These are phyloP conservation scores for Afroboletus lepidellus DNA, from an alignment of 1,284 basidiomycete species.

Conservation along the genomic window DNA sequence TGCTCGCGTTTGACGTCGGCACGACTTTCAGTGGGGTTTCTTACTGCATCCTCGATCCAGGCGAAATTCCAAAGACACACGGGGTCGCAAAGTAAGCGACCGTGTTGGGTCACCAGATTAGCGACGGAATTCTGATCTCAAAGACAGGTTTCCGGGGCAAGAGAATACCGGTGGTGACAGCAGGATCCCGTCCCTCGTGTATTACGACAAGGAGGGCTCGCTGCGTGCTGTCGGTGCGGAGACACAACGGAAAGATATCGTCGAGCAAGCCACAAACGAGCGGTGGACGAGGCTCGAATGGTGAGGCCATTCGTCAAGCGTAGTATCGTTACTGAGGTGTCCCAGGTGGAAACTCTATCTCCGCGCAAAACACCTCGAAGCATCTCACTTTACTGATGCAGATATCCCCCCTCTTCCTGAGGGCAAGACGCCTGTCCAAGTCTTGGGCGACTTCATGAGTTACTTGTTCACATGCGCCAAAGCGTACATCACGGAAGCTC, in stretches of 20 bases:
- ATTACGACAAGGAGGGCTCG: slow-evolving; percentile 44
- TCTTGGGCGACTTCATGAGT: slow-evolving; percentile 50
- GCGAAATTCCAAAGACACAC: slow-evolving; percentile 42
- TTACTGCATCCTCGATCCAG: slow-evolving; percentile 46
- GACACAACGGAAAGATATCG: slow-evolving; percentile 37
- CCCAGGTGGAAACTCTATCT: slow-evolving; percentile 58
- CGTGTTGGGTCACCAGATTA: background rate
- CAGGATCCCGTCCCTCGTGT: slow-evolving; percentile 54
- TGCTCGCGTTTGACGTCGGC: slow-evolving; percentile 50
- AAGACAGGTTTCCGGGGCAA: slow-evolving; percentile 40
- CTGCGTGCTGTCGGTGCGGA: slow-evolving; percentile 51
- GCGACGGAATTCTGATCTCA: background rate
- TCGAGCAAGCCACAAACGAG: slow-evolving; percentile 41
- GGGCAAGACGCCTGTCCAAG: slow-evolving; percentile 42
- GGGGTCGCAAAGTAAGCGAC: slow-evolving; percentile 40
- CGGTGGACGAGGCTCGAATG: slow-evolving; percentile 48
- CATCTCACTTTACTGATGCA: slow-evolving; percentile 18
- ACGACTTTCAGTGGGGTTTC: slow-evolving; percentile 52
- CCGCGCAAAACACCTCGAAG: slow-evolving; percentile 36
- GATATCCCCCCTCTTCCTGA: slow-evolving; percentile 44
- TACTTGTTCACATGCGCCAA: slow-evolving; percentile 47
- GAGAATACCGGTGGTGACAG: slow-evolving; percentile 39
- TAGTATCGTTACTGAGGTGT: background rate
- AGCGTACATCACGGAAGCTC: slow-evolving; percentile 45
- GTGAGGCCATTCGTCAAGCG: slow-evolving; percentile 26